Evolutionary conservation across 2,329 filamentous ascomycete genomes (phyloP), one percentile per base, ranked within the genome.

Genomic region (Diaporthe aspalathi): DNA sequence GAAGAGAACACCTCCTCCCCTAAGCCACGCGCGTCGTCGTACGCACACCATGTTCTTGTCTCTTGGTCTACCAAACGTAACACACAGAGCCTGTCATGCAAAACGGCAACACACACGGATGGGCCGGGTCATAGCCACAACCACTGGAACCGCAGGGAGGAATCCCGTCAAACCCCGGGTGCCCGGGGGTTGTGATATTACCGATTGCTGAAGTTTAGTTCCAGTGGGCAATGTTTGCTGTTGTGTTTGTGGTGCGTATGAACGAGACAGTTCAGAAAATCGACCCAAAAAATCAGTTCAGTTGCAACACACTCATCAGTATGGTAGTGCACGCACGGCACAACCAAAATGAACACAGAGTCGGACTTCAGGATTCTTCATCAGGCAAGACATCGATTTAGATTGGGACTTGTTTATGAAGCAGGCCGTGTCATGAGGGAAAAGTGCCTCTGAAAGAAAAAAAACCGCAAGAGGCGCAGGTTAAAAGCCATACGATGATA

Each of bases 351-450:
- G 4, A n/a, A 62, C 12, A 32, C 27, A 22, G 7, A 11, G 7
- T 22, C 38, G 20, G 20, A n/a, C 4, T 24, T 12, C 20, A 14
- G 6, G 5, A 22, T 47, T 35, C 12, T 47, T 47, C 20, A 63
- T 35, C 27, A 63, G 27, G 27, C 20, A 63, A 63, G 45, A 38
- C 29, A 65, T 50, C 7, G 43, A 63, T 35, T 50, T 27, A 45
- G 29, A 65, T 38, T 50, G 11, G n/a, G 27, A 38, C 38, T 43
- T 50, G 45, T 65, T 65, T 38, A 65, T 65, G 60, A 50, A 65
- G 60, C 60, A 65, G 60, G 45, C 60, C 45, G 60, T 65, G 60
- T 65, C 60, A 49, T 65, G 45, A n/a, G n/a, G n/a, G n/a, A 50
- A 38, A 38, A 38, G n/a, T 65, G 45, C 60, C n/a, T 22, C 43